phyloP scores from a whole-genome alignment of 208 protist species.

The Trypanosoma melophagium region DNA sequence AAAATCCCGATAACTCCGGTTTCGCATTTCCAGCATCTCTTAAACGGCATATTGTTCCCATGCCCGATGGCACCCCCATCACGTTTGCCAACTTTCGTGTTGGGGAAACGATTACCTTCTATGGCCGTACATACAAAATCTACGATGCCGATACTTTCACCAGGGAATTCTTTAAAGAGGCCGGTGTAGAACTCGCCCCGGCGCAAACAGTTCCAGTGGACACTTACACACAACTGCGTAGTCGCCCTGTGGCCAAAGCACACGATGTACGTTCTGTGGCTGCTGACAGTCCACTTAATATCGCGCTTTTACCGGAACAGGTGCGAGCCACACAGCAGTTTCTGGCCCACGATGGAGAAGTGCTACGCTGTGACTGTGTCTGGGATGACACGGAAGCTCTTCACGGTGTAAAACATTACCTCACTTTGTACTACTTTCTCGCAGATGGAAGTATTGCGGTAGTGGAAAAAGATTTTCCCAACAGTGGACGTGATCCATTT shows the following conservation, averaged over 20 bases:
- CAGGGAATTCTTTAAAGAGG: conserved; percentile 72
- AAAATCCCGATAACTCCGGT: conserved; percentile 92
- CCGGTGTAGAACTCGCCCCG: conserved; percentile 56
- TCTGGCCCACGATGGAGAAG: conserved; percentile 94
- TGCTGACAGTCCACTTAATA: conserved; percentile 62
- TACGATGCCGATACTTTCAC: conserved; percentile 95
- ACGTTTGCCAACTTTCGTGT: conserved; percentile 85
- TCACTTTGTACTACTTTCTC: conserved; percentile 97
- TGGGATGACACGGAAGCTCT: conserved; percentile 94
- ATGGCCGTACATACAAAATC: conserved; percentile 92
- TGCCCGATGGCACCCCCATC: conserved; percentile 72
- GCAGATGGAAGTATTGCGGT: conserved; percentile 95
- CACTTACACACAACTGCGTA: conserved; percentile 53
- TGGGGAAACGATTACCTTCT: conserved; percentile 90
- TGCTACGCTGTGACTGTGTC: conserved; percentile 95
- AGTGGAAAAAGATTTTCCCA: conserved; percentile 92
- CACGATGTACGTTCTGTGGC: conserved; percentile 81
- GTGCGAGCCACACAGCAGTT: conserved; percentile 90
- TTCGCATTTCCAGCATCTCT: conserved; percentile 91
- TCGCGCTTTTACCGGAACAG: conserved; percentile 80
- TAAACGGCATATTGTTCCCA: conserved; percentile 90
- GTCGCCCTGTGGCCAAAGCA: conserved; percentile 53
- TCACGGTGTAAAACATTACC: conserved; percentile 90
- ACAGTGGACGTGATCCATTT: conserved; percentile 97
- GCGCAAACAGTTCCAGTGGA: conserved; percentile 70